A percentile compares a stretch with the other conserved stretches of the same genome.
These are phyloP conservation scores for Cytospora chrysosperma DNA, from an alignment of 2,329 filamentous ascomycete species.

Conservation along the genomic window DNA sequence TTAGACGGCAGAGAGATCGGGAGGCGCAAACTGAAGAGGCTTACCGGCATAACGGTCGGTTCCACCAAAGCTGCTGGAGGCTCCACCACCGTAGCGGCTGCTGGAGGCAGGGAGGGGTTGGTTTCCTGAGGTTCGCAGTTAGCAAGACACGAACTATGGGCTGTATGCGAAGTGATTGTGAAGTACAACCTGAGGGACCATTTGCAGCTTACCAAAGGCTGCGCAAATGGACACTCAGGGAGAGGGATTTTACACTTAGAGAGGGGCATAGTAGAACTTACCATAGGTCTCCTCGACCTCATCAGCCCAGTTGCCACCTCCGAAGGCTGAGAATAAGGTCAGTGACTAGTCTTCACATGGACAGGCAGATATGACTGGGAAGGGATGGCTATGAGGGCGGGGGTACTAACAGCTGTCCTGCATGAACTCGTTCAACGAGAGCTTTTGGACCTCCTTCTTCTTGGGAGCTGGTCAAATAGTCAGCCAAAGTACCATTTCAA, in stretches of 20 bases:
- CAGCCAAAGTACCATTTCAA: constrained; percentile 38
- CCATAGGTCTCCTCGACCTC: constrained; percentile 91
- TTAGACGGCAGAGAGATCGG: constrained; percentile 18
- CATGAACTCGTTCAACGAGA: constrained; percentile 97
- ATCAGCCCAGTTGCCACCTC: constrained; percentile 85
- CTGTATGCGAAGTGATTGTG: no score
- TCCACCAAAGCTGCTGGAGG: constrained; percentile 21
- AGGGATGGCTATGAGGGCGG: constrained; percentile 12
- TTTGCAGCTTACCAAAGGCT: neutral
- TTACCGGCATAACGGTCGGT: constrained; percentile 29
- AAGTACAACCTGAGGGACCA: neutral
- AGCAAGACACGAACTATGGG: constrained; percentile 1
- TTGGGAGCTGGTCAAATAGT: constrained; percentile 69
- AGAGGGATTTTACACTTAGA: neutral
- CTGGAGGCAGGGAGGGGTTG: constrained; percentile 55
- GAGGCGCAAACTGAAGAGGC: neutral
- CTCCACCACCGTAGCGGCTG: constrained; percentile 36
- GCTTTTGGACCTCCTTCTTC: constrained; percentile 93
- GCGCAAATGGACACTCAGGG: neutral
- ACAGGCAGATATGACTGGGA: constrained; percentile 33
- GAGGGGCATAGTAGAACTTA: constrained; percentile 46
- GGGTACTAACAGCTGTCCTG: constrained; percentile 75
- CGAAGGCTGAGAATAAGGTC: constrained; percentile 41
- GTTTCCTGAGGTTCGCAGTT: constrained; percentile 44
- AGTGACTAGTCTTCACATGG: constrained; percentile 30